Evolutionary conservation across 2,329 filamentous ascomycete species (phyloP), one percentile per base, ranked within the genome.

Genomic region (Fusarium nisikadoi): DNA sequence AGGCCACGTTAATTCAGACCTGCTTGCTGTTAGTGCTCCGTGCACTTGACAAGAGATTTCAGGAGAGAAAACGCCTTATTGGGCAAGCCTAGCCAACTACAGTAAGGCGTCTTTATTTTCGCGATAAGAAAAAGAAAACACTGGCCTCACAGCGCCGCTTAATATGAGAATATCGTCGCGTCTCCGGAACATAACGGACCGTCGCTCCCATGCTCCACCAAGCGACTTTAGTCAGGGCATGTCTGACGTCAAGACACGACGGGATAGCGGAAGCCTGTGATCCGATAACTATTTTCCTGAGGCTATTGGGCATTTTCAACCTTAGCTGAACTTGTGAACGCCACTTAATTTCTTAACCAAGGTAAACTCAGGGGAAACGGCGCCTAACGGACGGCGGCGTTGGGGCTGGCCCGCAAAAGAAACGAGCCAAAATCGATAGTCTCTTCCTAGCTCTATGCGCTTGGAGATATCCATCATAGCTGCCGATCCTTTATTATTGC

Each of bases 1-100:
- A 16, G 87, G 88, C 10, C 6, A 23, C 13, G 35, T 20, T 23
- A 17, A 19, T 19, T 14, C 35, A n/a, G 27, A 25, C 12, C 6
- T 53, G 46, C 25, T 29, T 33, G 20, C 36, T 25, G 17, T 54
- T 41, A 23, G 35, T 47, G 38, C 36, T 52, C 8, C 36, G 4
- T 16, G 20, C 16, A 8, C 5, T 7, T 43, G 20, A 31, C 20
- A 9, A 31, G 31, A 42, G 16, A 43, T 55, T 25, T 12, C 23
- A 60, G 38, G 38, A 6, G 6, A 56, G 20, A 17, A 43, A 20
- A 36, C 10, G 19, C 38, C 47, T 10, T 33, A 0, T 2, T 1
- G 13, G 4, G 1, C 9, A 36, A 7, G 6, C 10, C 38, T 23
- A 20, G 12, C 47, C 25, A 29, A 25, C 12, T 13, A 3, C 8